phyloP scores from a whole-genome alignment of 345 rosid genomes.

The Iberis pinnata region DNA sequence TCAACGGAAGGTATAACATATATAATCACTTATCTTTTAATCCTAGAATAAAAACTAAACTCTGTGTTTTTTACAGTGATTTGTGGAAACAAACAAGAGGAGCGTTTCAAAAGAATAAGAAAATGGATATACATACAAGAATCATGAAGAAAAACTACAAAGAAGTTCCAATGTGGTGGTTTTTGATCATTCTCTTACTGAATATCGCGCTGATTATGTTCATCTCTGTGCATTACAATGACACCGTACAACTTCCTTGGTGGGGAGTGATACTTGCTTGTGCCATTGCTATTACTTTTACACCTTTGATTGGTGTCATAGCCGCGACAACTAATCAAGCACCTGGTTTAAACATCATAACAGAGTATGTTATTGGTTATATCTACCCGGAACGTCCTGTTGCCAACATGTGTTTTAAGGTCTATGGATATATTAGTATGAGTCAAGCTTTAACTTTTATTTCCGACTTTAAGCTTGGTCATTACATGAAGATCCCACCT shows the following conservation, averaged over 20 bases:
- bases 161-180: constrained; percentile 77
- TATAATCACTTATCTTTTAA: too few relatives aligned
- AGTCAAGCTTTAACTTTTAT: constrained; percentile 62
- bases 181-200: constrained; percentile 39
- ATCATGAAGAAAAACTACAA: constrained; percentile 67
- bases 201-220: constrained; percentile 49
- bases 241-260: constrained; percentile 73
- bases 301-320: constrained; percentile 76
- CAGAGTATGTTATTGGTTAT: constrained; percentile 78
- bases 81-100: constrained; percentile 48
- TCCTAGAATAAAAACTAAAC: too few relatives aligned
- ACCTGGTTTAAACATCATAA: constrained; percentile 74
- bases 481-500: constrained; percentile 93
- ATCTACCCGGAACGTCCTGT: constrained; percentile 81
- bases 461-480: constrained; percentile 78
- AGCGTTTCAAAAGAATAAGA: constrained; percentile 44
- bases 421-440: constrained; percentile 86
- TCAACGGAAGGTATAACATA: constrained; percentile 69
- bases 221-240: constrained; percentile 52
- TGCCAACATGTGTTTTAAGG: constrained; percentile 94
- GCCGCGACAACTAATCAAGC: constrained; percentile 62
- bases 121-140: constrained; percentile 66
- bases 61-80: constrained; percentile 37
- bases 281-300: constrained; percentile 58
- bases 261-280: constrained; percentile 88